A percentile compares a stretch with the other conserved stretches of the same genome.
Evolutionary conservation across 2,329 filamentous ascomycete genomes (phyloP).

Genomic region (Monilinia laxa): DNA sequence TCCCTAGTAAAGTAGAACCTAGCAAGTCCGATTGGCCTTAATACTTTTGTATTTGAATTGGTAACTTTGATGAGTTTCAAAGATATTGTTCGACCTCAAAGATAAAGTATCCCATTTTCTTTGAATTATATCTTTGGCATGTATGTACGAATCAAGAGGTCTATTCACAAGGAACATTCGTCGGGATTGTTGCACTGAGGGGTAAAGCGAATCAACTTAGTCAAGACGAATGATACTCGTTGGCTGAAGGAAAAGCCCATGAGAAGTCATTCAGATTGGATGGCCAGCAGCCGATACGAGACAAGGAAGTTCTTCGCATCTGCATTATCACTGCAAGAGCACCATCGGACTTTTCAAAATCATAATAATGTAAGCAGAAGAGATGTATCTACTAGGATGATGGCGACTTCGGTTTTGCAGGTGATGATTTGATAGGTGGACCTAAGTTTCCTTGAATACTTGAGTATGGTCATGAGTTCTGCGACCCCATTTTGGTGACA

Average conservation of each 20-base stretch:
- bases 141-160: background rate
- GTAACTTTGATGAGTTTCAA: background rate
- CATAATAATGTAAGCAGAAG: background rate
- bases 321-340: constrained; percentile 11
- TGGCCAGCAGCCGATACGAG: constrained; percentile 18
- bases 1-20: background rate
- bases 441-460: constrained; percentile 14
- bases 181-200: constrained; percentile 12
- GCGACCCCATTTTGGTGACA: constrained; percentile 20
- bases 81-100: background rate
- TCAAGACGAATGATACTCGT: constrained; percentile 15
- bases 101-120: background rate
- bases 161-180: background rate
- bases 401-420: constrained; percentile 9
- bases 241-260: constrained; percentile 17
- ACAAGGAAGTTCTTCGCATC: constrained; percentile 11
- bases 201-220: background rate
- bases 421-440: constrained; percentile 19
- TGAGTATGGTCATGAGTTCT: constrained; percentile 22
- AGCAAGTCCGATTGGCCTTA: background rate
- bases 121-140: background rate
- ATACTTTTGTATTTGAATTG: background rate
- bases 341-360: constrained; percentile 10
- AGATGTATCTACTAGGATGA: constrained; percentile 14
- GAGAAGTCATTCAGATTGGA: constrained; percentile 21